Percentiles rank a stretch among this genome's conserved stretches.
These are phyloP conservation scores for Penicillium paradoxum DNA, from an alignment of 495 filamentous ascomycete species.

Conservation along the genomic window DNA sequence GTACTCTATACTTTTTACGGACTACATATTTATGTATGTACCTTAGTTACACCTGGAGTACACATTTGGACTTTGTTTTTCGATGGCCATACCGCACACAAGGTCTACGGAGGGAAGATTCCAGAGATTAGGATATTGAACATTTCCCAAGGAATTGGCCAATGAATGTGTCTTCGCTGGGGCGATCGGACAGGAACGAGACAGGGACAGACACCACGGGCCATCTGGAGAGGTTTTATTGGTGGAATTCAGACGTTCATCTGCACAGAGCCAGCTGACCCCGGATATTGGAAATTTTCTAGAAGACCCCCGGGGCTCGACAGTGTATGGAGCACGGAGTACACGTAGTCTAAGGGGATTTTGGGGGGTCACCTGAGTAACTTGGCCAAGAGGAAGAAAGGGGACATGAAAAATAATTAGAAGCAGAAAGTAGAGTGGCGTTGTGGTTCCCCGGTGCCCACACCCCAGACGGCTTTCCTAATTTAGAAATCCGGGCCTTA, in stretches of 20 bases:
- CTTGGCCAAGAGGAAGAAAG: background rate
- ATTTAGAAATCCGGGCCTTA: constrained; percentile 6
- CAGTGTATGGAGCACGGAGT: background rate
- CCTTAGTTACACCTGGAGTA: no score
- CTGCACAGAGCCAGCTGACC: constrained; percentile 1
- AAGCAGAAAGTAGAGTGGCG: background rate
- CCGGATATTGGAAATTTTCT: constrained; percentile 3
- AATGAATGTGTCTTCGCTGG: background rate
- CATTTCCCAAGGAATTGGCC: background rate
- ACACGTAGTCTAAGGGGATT: background rate
- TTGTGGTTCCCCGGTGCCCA: constrained; percentile 4
- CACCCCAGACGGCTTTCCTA: constrained; percentile 5
- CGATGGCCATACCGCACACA: background rate
- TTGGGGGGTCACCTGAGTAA: background rate
- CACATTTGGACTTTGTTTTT: no score
- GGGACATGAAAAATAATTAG: background rate
- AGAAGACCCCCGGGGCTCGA: background rate
- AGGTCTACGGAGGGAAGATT: background rate
- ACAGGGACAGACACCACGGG: background rate
- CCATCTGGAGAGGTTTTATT: background rate
- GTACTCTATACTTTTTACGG: background rate
- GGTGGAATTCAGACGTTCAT: background rate
- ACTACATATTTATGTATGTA: no score
- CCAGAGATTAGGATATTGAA: background rate
- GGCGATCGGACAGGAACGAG: constrained; percentile 3